Evolutionary conservation across 345 rosid genomes (phyloP), one percentile per base, ranked within the genome.

Genomic region (Eutrema yunnanense): DNA sequence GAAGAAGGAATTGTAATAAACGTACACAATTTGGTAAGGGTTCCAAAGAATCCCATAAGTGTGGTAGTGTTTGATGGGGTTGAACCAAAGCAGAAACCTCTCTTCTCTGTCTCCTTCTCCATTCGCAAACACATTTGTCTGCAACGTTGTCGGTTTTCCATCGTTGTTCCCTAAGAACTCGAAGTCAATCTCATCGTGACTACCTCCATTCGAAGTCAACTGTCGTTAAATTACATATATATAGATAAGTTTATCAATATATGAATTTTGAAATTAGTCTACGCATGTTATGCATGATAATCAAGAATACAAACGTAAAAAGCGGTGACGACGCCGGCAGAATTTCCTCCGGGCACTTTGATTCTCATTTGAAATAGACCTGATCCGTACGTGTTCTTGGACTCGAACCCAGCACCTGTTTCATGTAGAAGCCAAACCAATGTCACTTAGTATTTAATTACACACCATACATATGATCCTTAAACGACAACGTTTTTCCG

Each of bases 31-130:
- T 40, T 90, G 98, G 66, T 78, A 81, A 58, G 73, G 65, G 73
- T 92, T 92, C 95, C 96, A 92, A 22, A 92, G 90, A 65, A 90
- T 64, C 8, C 58, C 38, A 69, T 92, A 90, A 37, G 68, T 72
- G 58, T 88, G 96, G 63, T 81, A 90, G 38, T 82, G 82, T 4
- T 80, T 71, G 0, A 81, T 73, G 1, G 95, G 95, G 63, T 90
- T 84, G 61, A 92, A 92, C 98, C 90, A 92, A 40, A 92, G 92
- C n/a, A 9, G 5, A 34, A 81, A 41, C 73, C 87, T 79, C 71
- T 92, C 82, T 70, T 92, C 96, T 76, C 86, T 83, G 54, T 82
- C 44, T 38, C 95, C 96, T 7, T 44, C 51, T 19, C 90, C 96
- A 48, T 79, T 67, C 41, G 71, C 73, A 55, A 73, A 88, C 55